Base-by-base conservation (phyloP, 2,329 filamentous ascomycete genomes). In the Pseudopithomyces chartarum region DNA sequence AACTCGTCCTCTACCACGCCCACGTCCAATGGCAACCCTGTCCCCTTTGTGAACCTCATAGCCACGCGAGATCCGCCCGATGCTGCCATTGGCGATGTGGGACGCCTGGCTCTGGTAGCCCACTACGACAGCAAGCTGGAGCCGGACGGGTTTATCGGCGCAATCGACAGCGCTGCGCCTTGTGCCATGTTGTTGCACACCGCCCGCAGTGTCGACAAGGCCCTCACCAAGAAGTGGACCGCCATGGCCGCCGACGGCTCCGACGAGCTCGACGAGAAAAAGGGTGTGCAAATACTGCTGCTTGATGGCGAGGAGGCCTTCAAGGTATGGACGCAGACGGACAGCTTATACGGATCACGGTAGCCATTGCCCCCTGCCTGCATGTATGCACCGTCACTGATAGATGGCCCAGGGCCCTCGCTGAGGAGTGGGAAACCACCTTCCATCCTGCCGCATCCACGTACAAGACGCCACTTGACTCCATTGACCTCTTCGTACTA, bases 261-360 rank as follows among this genome's bases (percentile, higher is more conserved):
- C 13, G 58, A 57, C 12, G 66, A 67, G 3, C 74, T 94, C 22
- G 91, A 92, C 34, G 90, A 89, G 58, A 86, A 90, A 63, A 87
- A 86, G 66, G 95, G 95, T 1, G 84, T 99, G 46, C 95, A 99
- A 79, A 90, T 99, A 42, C 65, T 99, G 29, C 84, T 99, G 57
- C 79, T 99, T 17, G 95, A 99, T 69, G 95, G 95, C 13, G 95
- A 99, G 78, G 95, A 99, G 77, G 93, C 95, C 0, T 99, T 96
- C 76, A 78, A 86, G 26, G 77, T 77, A 2, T 99, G 95, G 95
- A 90, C 87, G 0, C 84, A 85, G 26, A 85, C 82, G 0, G 95
- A 99, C 75, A 97, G 92, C 23, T 80, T 98, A 7, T 99, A 99
- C 67, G 95, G 95, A 3, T 86, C 95, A 33, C 86, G 92, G 88